These are phyloP conservation scores for Candida mattraensis DNA, from an alignment of 805 yeast species.

Conservation along the genomic window DNA sequence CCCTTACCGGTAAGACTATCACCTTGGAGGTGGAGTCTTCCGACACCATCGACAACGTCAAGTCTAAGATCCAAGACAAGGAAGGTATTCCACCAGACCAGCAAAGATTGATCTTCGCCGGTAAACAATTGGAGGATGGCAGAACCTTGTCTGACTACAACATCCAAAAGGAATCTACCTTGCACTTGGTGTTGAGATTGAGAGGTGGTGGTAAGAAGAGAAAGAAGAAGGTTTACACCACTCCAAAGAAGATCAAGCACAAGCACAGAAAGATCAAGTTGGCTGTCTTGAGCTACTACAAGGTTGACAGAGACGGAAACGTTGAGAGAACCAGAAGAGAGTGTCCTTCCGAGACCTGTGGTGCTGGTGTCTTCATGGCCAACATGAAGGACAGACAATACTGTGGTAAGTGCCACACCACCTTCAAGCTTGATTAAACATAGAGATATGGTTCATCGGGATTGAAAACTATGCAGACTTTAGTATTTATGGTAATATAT, in stretches of 20 bases:
- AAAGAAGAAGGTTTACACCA: constrained; percentile 99
- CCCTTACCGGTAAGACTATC: constrained; percentile 90
- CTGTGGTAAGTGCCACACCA: constrained; percentile 99
- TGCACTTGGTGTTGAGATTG: constrained; percentile 93
- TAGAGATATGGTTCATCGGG: too few species aligned
- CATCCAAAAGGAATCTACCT: constrained; percentile 99
- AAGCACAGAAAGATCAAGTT: constrained; percentile 99
- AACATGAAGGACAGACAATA: constrained; percentile 98
- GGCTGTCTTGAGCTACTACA: constrained; percentile 99
- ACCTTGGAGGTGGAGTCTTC: constrained; percentile 98
- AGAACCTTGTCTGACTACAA: constrained; percentile 99
- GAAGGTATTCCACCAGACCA: constrained; percentile 99
- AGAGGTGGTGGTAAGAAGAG: constrained; percentile 99
- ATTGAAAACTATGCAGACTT: too few species aligned
- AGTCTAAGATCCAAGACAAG: constrained; percentile 98
- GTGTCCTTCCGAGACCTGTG: constrained; percentile 90
- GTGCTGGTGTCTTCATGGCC: constrained; percentile 99
- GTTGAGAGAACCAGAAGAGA: constrained; percentile 99
- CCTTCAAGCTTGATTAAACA: constrained; percentile 59
- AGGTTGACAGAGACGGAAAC: constrained; percentile 97
- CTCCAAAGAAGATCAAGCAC: constrained; percentile 99
- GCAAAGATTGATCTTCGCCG: constrained; percentile 99
- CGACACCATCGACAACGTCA: constrained; percentile 98
- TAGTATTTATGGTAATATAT: background rate
- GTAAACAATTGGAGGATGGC: constrained; percentile 99